phyloP scores from a whole-genome alignment of 2,329 filamentous ascomycete species.

The Colletotrichum sp. region DNA sequence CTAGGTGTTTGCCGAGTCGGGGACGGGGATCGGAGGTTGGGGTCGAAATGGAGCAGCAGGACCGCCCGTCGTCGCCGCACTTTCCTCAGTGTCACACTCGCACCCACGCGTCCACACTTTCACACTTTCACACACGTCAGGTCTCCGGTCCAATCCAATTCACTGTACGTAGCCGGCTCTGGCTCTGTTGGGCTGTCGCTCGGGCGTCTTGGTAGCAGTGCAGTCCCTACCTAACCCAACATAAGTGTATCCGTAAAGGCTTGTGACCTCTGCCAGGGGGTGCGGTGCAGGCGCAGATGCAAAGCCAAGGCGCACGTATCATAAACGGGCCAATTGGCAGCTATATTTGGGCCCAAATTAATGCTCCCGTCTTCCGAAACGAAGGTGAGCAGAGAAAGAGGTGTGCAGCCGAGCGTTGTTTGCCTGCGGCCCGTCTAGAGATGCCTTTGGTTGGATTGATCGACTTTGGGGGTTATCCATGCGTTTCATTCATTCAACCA shows the following conservation, averaged over 20 bases:
- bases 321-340: conserved; percentile 3
- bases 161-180: not conserved
- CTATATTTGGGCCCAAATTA: conserved; percentile 14
- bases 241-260: not conserved
- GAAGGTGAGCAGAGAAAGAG: not conserved
- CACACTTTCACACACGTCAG: not conserved
- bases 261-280: not conserved
- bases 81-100: not conserved
- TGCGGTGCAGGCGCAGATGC: not conserved
- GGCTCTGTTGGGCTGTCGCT: not conserved
- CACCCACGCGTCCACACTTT: not conserved
- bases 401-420: not conserved
- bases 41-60: conserved; percentile 10
- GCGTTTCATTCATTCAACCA: conserved; percentile 5
- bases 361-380: conserved; percentile 18
- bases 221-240: not conserved
- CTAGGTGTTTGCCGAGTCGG: conserved; percentile 8
- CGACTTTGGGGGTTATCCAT: not conserved
- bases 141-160: not conserved
- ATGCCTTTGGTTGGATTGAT: not conserved
- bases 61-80: not conserved
- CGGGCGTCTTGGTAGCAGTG: not conserved
- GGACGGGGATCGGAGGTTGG: conserved; percentile 15
- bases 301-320: not conserved
- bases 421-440: not conserved